Conservation (phyloP, 2,329 filamentous ascomycete species). For the Colletotrichum tabaci region DNA sequence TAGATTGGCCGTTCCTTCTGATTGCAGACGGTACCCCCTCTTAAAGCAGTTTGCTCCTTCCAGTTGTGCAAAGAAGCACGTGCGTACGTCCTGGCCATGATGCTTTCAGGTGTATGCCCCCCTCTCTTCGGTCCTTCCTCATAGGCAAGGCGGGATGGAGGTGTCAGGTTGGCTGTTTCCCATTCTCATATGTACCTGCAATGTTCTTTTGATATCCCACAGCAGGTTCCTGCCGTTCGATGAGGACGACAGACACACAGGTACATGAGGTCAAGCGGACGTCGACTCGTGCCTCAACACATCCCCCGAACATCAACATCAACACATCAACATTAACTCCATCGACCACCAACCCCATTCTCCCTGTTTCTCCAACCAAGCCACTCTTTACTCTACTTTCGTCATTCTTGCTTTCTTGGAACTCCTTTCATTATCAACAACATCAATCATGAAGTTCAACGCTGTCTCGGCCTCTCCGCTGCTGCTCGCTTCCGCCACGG, state of each 20-base stretch:
- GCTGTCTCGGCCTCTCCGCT: neutral
- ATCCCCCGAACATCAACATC: neutral
- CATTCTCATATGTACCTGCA: neutral
- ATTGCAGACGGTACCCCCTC: neutral
- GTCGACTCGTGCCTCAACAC: neutral
- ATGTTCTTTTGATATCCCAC: no score
- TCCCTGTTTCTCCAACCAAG: neutral
- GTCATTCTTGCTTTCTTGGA: neutral
- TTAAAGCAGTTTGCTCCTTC: neutral
- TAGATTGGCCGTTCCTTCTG: no score
- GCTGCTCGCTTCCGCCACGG: neutral
- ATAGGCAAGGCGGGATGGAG: neutral
- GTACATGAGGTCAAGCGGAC: neutral
- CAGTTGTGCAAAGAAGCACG: neutral
- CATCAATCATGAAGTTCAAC: conserved; percentile 3
- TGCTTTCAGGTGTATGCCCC: neutral
- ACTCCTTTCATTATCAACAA: neutral
- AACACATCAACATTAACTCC: neutral
- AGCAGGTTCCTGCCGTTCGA: no score
- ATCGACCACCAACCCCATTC: neutral
- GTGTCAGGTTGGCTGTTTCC: neutral
- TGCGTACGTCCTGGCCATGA: neutral
- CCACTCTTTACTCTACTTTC: neutral
- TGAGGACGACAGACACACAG: neutral
- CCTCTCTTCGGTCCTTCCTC: neutral